Evolutionary conservation across 2,329 filamentous ascomycete genomes (phyloP).

Genomic region (Colletotrichum orbiculare): DNA sequence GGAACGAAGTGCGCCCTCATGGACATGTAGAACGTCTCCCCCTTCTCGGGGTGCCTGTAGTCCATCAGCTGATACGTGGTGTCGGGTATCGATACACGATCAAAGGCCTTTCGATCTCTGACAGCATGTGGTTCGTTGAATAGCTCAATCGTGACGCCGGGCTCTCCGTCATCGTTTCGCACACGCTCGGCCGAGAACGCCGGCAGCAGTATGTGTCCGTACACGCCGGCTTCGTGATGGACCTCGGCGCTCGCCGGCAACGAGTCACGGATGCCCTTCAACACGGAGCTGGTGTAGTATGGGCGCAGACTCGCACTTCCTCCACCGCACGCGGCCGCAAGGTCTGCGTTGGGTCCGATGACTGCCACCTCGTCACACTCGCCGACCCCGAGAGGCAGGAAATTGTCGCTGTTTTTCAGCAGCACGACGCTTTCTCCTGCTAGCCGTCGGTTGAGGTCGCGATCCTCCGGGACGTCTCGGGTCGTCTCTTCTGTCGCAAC

Average conservation of each 20-base stretch:
- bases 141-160: conserved; percentile 70
- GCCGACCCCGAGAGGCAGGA: conserved; percentile 71
- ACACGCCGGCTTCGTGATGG: conserved; percentile 65
- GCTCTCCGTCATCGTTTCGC: conserved; percentile 63
- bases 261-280: conserved; percentile 73
- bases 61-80: conserved; percentile 62
- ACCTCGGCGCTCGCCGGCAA: conserved; percentile 54
- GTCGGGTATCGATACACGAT: conserved; percentile 57
- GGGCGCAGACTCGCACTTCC: conserved; percentile 71
- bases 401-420: conserved; percentile 74
- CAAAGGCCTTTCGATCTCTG: conserved; percentile 60
- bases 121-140: conserved; percentile 68
- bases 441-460: conserved; percentile 71
- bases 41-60: conserved; percentile 62
- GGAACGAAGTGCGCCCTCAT: conserved; percentile 69
- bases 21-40: conserved; percentile 66
- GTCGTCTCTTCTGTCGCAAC: conserved; percentile 65
- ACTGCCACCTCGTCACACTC: conserved; percentile 58
- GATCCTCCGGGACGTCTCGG: conserved; percentile 69
- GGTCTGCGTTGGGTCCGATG: conserved; percentile 67
- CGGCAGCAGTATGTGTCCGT: conserved; percentile 73
- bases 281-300: conserved; percentile 78
- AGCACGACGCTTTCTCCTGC: conserved; percentile 78
- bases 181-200: conserved; percentile 61
- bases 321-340: conserved; percentile 69